A percentile compares a stretch with the other conserved stretches of the same genome.
phyloP scores from a whole-genome alignment of 163 green algal species.

The Coccomyxa subellipsoidea region DNA sequence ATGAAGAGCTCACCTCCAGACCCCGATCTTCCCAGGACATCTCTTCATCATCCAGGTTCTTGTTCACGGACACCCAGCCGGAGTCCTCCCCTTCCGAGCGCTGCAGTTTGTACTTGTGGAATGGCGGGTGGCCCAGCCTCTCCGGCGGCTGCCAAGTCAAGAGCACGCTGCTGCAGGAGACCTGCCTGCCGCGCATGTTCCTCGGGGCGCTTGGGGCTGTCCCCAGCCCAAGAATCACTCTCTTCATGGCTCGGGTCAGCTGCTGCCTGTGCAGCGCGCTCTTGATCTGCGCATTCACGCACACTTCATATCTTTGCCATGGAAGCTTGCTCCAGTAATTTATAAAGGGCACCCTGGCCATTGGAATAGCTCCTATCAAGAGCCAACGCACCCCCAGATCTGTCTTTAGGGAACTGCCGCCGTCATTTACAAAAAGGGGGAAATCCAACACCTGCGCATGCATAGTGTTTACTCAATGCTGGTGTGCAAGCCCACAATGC shows the following conservation, averaged over 20 bases:
- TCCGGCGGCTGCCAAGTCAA: conserved; percentile 26
- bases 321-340: too few relatives aligned
- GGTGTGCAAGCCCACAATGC: too few relatives aligned
- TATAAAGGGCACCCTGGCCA: too few relatives aligned
- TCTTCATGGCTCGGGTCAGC: conserved; percentile 34
- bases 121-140: conserved; percentile 25
- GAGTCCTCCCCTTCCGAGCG: not conserved
- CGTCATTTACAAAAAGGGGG: conserved; percentile 50
- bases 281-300: conserved; percentile 22
- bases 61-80: not conserved
- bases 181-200: not conserved
- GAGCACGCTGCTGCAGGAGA: conserved; percentile 10
- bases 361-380: too few relatives aligned
- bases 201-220: conserved; percentile 7
- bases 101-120: conserved; percentile 46
- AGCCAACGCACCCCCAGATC: conserved; percentile 55
- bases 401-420: conserved; percentile 37
- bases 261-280: conserved; percentile 36
- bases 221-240: conserved; percentile 32
- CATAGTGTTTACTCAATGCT: not conserved
- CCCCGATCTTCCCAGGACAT: not conserved
- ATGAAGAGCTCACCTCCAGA: not conserved
- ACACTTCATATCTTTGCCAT: too few relatives aligned
- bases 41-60: conserved; percentile 3
- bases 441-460: conserved; percentile 54